Conservation (phyloP, 768 basidiomycete species). For the Serendipita indica region DNA sequence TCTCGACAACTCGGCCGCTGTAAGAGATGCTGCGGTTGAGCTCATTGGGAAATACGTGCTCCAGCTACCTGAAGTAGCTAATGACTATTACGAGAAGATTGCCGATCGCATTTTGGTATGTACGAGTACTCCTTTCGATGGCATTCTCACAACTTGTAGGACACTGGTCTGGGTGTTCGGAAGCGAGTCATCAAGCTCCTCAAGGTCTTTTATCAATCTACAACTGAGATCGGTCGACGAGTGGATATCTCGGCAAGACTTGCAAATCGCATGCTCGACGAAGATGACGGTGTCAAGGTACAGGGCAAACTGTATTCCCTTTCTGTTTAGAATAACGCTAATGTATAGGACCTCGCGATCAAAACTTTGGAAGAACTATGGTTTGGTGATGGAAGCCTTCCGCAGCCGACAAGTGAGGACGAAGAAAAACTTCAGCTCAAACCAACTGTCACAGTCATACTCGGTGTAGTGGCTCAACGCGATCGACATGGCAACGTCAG, state of each 20-base stretch:
- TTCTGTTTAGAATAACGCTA: slow-evolving; percentile 10
- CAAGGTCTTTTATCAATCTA: slow-evolving; percentile 60
- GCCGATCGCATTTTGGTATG: slow-evolving; percentile 80
- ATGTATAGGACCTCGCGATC: slow-evolving; percentile 63
- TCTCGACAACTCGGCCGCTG: slow-evolving; percentile 80
- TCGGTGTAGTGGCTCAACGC: slow-evolving; percentile 65
- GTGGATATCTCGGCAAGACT: slow-evolving; percentile 73
- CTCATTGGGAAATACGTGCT: slow-evolving; percentile 96
- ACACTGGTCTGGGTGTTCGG: slow-evolving; percentile 83
- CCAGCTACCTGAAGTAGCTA: slow-evolving; percentile 73
- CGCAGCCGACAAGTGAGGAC: slow-evolving; percentile 1
- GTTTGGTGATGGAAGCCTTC: slow-evolving; percentile 36
- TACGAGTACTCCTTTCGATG: slow-evolving; percentile 3
- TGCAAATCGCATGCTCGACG: slow-evolving; percentile 73
- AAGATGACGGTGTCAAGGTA: slow-evolving; percentile 82
- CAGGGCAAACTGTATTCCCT: background rate
- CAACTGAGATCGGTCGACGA: slow-evolving; percentile 41
- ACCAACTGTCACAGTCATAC: slow-evolving; percentile 63
- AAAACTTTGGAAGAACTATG: slow-evolving; percentile 86
- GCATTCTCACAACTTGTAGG: slow-evolving; percentile 32
- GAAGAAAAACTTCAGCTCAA: slow-evolving; percentile 43
- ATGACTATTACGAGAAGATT: slow-evolving; percentile 77
- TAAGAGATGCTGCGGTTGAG: slow-evolving; percentile 93
- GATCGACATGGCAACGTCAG: slow-evolving; percentile 77
- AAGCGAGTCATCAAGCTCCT: slow-evolving; percentile 94